phyloP scores from a whole-genome alignment of 768 basidiomycete species.

The Leccinum ochraceum region DNA sequence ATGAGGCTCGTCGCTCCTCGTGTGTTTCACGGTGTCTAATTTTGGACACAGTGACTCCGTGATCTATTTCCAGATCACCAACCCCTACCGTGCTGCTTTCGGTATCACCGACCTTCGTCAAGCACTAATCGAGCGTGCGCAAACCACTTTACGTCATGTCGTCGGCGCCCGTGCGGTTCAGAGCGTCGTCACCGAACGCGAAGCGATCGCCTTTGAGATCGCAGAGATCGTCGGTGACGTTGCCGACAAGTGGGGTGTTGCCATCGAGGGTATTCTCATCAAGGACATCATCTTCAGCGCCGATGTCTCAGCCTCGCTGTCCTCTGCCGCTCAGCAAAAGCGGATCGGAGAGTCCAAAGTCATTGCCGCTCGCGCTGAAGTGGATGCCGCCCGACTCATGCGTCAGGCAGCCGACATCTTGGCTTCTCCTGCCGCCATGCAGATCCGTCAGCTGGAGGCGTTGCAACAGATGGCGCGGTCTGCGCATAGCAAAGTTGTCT shows the following conservation, averaged over 20 bases:
- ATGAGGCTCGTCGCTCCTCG: not conserved
- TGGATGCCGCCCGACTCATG: constrained; percentile 94
- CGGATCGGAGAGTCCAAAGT: constrained; percentile 96
- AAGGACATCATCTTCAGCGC: constrained; percentile 92
- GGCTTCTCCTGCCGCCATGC: constrained; percentile 95
- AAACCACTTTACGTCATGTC: constrained; percentile 97
- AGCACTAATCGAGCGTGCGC: constrained; percentile 81
- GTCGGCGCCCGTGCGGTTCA: constrained; percentile 96
- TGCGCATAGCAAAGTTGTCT: constrained; percentile 88
- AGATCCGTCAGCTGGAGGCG: constrained; percentile 95
- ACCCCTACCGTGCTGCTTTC: constrained; percentile 92
- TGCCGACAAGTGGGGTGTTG: constrained; percentile 95
- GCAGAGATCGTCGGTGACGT: constrained; percentile 94
- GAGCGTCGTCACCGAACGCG: constrained; percentile 93
- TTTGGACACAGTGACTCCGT: constrained; percentile 71
- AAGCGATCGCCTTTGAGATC: constrained; percentile 95
- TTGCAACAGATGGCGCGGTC: constrained; percentile 94
- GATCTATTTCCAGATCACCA: constrained; percentile 88
- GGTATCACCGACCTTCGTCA: constrained; percentile 89
- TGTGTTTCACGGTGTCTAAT: constrained; percentile 2
- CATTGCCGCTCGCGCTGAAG: constrained; percentile 94
- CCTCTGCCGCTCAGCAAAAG: constrained; percentile 96
- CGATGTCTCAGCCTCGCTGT: constrained; percentile 88
- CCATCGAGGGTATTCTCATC: constrained; percentile 94
- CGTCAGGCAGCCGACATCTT: constrained; percentile 95